Base-by-base conservation (phyloP, 495 filamentous ascomycete species). In the Aspergillus bertholletiae region DNA sequence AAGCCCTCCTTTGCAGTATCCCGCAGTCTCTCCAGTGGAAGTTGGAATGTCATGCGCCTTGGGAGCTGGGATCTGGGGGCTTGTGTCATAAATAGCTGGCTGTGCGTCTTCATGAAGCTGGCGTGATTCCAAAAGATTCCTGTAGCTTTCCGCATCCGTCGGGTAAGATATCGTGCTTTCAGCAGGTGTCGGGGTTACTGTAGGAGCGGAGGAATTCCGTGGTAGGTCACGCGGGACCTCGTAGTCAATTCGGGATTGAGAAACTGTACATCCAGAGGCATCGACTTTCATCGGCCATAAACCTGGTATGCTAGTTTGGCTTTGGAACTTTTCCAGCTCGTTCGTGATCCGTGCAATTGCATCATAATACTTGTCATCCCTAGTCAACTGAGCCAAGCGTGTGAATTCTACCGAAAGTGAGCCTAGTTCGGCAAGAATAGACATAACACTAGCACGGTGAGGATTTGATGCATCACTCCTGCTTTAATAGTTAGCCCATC, bases 371-470 rank as follows among this genome's bases (percentile, higher is more conserved):
- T 84, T 92, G 35, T 86, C 69, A 45, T 96, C 76, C 54, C 87
- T 85, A 8, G 95, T 97, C 55, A 98, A 76, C 67, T 97, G 94
- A 5, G 94, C 88, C 39, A 98, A 78, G 22, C 94, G 84, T 6
- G 94, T 98, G 65, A 97, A 97, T 70, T 98, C 94, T 70, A 98
- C 77, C n/a, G 87, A 87, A 39, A 98, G 77, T 20, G 90, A 91
- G 8, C 94, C 95, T 41, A 98, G 67, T 68, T 98, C 94, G 0
- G 94, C 92, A 21, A 95, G 74, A 30, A 87, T 81, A 21, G 83
- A 82, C 49, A 76, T 73, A 15, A 66, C 74, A 57, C 77, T 79
- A 0, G 90, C 90, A 32, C 82, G 80, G 61, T 88, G 87, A 11
- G 84, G 83, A 49, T 84, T 78, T 30, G 77, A 79, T 47, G 82